A percentile compares a stretch with the other conserved stretches of the same genome.
Evolutionary conservation across 305 asterid genomes (phyloP).

Genomic region (Fraxinus greggii): DNA sequence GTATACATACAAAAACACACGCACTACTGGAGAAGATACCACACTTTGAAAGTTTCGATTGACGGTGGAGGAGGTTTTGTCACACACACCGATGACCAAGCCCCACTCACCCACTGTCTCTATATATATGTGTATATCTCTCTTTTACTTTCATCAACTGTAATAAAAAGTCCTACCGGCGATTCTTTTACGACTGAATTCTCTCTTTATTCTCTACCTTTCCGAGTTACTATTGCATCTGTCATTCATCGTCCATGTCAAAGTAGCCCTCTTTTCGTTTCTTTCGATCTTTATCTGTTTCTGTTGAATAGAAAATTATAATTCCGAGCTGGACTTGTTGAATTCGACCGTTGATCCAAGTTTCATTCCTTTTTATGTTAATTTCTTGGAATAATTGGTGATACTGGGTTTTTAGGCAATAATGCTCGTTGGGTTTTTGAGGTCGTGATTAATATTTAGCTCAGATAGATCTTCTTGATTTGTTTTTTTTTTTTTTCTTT

Average conservation of each 20-base stretch:
- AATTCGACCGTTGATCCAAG: constrained; percentile 21
- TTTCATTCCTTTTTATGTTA: constrained; percentile 14
- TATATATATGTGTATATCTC: neutral
- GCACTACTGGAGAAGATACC: neutral
- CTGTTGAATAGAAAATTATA: neutral
- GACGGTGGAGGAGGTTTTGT: too few relatives aligned
- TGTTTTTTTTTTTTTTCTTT: neutral
- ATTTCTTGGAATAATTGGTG: constrained; percentile 22
- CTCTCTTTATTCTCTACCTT: neutral
- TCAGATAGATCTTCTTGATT: constrained; percentile 18
- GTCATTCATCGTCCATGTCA: constrained; percentile 32
- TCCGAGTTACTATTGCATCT: constrained; percentile 2
- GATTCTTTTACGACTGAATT: constrained; percentile 27
- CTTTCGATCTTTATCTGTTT: constrained; percentile 17
- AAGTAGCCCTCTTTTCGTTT: constrained; percentile 27
- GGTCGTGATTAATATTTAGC: constrained; percentile 19
- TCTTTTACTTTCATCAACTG: neutral
- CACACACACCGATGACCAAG: neutral
- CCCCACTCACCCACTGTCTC: neutral
- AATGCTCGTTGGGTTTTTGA: constrained; percentile 13
- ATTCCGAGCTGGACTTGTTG: neutral
- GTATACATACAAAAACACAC: neutral
- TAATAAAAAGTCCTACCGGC: constrained; percentile 24
- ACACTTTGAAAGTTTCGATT: too few relatives aligned
- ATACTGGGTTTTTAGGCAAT: constrained; percentile 16